Conservation (phyloP, 2,329 filamentous ascomycete species). For the Aspergillus brasiliensis region DNA sequence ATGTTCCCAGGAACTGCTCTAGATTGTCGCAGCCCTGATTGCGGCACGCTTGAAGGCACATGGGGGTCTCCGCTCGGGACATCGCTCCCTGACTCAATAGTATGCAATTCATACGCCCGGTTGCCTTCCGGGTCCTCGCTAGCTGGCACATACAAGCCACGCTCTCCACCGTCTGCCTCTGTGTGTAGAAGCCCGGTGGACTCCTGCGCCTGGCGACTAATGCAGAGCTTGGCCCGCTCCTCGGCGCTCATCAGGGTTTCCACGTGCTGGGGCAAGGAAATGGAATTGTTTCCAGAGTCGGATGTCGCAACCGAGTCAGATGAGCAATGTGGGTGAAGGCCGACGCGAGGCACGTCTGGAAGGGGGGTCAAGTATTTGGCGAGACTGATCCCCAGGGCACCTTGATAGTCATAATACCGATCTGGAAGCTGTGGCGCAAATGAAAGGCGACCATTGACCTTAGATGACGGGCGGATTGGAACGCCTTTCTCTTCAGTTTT, state of each 20-base stretch:
- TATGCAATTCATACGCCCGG: background rate
- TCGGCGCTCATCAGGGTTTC: slow-evolving; percentile 79
- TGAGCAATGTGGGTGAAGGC: slow-evolving; percentile 62
- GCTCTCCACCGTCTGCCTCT: slow-evolving; percentile 4
- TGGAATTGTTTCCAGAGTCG: slow-evolving; percentile 59
- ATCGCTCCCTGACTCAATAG: background rate
- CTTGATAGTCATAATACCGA: slow-evolving; percentile 65
- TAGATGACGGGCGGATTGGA: slow-evolving; percentile 71
- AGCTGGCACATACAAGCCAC: slow-evolving; percentile 17
- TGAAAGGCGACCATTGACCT: slow-evolving; percentile 73
- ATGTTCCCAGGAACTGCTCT: background rate
- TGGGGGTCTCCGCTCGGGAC: background rate
- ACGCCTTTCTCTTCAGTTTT: slow-evolving; percentile 49
- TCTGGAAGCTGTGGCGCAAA: slow-evolving; percentile 66
- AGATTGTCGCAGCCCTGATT: background rate
- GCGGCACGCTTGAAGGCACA: background rate
- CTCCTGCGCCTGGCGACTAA: slow-evolving; percentile 58
- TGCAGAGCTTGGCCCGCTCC: slow-evolving; percentile 71
- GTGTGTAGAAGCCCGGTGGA: slow-evolving; percentile 7
- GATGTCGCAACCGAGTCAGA: slow-evolving; percentile 67
- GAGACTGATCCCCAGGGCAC: slow-evolving; percentile 51
- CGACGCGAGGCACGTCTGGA: slow-evolving; percentile 49
- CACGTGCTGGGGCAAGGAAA: slow-evolving; percentile 68
- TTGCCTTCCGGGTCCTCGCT: background rate
- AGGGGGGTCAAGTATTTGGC: slow-evolving; percentile 52